These are phyloP conservation scores for Fagus crenata DNA, from an alignment of 306 rosid species.

Conservation along the genomic window DNA sequence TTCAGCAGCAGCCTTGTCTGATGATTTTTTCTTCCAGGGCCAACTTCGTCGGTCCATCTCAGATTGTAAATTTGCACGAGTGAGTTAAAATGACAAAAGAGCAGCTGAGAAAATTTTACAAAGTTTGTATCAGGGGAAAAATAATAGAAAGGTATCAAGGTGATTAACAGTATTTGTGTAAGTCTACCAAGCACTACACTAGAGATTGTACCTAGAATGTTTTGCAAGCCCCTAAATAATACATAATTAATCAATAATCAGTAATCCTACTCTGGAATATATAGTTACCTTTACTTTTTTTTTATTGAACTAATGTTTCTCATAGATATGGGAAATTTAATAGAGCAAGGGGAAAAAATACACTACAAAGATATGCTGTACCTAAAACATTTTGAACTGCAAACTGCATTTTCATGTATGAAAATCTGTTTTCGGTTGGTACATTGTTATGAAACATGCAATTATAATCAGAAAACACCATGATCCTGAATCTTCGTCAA, in stretches of 20 bases:
- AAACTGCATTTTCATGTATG: background rate
- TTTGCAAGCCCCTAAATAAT: no score
- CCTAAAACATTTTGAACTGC: no score
- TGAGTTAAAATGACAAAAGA: conserved; percentile 8
- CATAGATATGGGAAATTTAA: background rate
- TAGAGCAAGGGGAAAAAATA: background rate
- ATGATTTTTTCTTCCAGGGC: conserved; percentile 99
- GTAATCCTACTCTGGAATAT: no score
- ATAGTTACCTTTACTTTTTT: no score
- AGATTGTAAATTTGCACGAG: conserved; percentile 32
- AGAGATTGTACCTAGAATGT: no score
- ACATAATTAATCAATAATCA: no score
- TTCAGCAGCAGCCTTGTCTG: conserved; percentile 74
- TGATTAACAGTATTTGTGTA: background rate
- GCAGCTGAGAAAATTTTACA: conserved; percentile 7
- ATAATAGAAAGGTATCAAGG: background rate
- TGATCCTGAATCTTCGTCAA: background rate
- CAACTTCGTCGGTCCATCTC: conserved; percentile 88
- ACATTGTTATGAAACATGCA: background rate
- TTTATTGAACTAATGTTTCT: background rate
- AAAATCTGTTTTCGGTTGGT: background rate
- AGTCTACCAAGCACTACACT: background rate
- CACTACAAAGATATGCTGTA: background rate
- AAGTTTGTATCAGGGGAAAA: background rate
- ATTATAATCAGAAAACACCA: background rate